A percentile compares a stretch with the other conserved stretches of the same genome.
These are phyloP conservation scores for Suaeda aralocaspica DNA, from an alignment of 148 eudicot species.

Conservation along the genomic window DNA sequence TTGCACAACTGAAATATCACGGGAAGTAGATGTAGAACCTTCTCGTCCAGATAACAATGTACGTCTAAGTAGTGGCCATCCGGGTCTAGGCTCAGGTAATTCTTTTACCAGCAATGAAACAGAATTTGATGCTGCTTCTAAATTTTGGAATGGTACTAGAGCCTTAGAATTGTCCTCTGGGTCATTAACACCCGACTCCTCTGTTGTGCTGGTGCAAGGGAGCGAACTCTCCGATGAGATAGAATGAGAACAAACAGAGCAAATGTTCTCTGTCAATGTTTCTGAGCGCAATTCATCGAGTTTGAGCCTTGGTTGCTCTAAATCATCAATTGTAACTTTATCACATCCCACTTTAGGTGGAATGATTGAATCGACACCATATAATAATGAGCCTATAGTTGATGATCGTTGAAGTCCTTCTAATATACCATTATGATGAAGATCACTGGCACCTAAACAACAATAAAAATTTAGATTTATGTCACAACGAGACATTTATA, in stretches of 20 bases:
- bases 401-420: conserved; percentile 50
- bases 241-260: conserved; percentile 53
- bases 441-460: conserved; percentile 42
- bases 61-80: conserved; percentile 72
- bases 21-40: conserved; percentile 28
- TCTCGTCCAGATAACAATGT: conserved; percentile 29
- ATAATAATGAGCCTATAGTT: conserved; percentile 33
- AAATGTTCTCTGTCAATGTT: conserved; percentile 29
- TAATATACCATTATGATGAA: conserved; percentile 42
- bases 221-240: conserved; percentile 17
- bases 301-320: conserved; percentile 22
- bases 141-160: conserved; percentile 42
- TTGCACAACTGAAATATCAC: conserved; percentile 56
- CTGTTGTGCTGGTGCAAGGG: conserved; percentile 11
- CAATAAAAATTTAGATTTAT: not conserved
- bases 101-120: conserved; percentile 36
- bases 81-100: conserved; percentile 49
- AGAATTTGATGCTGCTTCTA: conserved; percentile 34
- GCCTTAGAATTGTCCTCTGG: conserved; percentile 51
- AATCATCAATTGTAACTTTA: conserved; percentile 12
- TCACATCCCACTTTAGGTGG: conserved; percentile 19
- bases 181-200: conserved; percentile 22
- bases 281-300: conserved; percentile 16
- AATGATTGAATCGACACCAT: conserved; percentile 20
- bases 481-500: no score